These are phyloP conservation scores for Colletotrichum orbiculare DNA, from an alignment of 2,329 filamentous ascomycete genomes.

Conservation along the genomic window DNA sequence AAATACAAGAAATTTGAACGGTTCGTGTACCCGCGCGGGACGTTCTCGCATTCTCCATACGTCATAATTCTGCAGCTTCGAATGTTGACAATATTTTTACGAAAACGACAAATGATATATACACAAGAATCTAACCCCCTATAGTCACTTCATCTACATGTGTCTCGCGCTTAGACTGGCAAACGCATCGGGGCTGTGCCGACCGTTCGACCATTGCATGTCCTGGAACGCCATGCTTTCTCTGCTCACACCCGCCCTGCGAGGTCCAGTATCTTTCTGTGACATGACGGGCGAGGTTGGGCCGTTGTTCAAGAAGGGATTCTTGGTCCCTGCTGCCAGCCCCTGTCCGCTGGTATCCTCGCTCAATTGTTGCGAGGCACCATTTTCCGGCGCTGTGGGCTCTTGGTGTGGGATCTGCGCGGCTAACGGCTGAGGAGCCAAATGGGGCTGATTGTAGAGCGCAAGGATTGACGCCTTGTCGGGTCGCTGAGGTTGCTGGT, in stretches of 20 bases:
- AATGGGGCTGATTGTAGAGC: slow-evolving; percentile 73
- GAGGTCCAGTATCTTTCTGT: slow-evolving; percentile 35
- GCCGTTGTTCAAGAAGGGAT: slow-evolving; percentile 64
- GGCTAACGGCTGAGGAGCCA: slow-evolving; percentile 53
- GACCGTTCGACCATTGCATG: slow-evolving; percentile 74
- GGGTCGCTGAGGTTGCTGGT: slow-evolving; percentile 57
- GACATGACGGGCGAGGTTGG: slow-evolving; percentile 36
- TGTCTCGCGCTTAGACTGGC: slow-evolving; percentile 76
- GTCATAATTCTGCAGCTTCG: slow-evolving; percentile 6
- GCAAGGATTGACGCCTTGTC: slow-evolving; percentile 82
- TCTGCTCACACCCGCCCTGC: slow-evolving; percentile 65
- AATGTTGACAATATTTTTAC: slow-evolving; percentile 24
- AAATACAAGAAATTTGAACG: no score
- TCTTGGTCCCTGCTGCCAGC: slow-evolving; percentile 58
- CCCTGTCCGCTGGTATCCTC: slow-evolving; percentile 11
- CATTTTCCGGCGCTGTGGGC: slow-evolving; percentile 8
- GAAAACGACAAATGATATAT: slow-evolving; percentile 15
- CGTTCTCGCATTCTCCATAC: no score
- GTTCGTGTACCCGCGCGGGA: no score
- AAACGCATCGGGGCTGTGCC: slow-evolving; percentile 85
- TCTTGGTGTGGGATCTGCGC: slow-evolving; percentile 42
- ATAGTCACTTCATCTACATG: slow-evolving; percentile 39
- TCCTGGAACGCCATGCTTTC: slow-evolving; percentile 77
- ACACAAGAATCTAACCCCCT: slow-evolving; percentile 19
- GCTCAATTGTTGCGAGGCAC: slow-evolving; percentile 34